Conservation (phyloP, 768 basidiomycete genomes). For the Mycena vitilis region DNA sequence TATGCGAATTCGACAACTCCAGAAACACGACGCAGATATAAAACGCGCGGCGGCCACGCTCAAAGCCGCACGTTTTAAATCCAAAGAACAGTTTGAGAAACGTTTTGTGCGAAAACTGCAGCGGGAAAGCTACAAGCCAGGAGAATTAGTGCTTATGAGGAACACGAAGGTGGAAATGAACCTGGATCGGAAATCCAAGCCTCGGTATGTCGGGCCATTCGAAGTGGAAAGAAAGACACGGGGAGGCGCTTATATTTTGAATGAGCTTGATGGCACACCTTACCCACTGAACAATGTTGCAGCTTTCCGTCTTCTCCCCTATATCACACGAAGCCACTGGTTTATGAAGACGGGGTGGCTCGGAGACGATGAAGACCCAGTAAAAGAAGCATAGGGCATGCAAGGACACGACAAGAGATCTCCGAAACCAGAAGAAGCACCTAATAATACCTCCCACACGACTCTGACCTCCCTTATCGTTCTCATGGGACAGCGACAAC, state of each 20-base stretch:
- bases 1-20: background rate
- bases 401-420: background rate
- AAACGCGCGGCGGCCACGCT: background rate
- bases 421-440: background rate
- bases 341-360: background rate
- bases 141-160: background rate
- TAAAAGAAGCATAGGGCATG: background rate
- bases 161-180: background rate
- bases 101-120: background rate
- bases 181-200: background rate
- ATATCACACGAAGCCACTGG: background rate
- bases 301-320: background rate
- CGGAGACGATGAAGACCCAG: background rate
- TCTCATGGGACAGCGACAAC: too few species aligned
- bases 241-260: slow-evolving; percentile 1
- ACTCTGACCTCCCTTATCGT: too few species aligned
- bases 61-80: background rate
- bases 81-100: slow-evolving; percentile 1
- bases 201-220: background rate
- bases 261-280: background rate
- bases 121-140: background rate
- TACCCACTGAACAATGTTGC: background rate
- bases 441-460: too few species aligned
- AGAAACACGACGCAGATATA: background rate
- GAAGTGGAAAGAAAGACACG: background rate